Evolutionary conservation across 768 basidiomycete genomes (phyloP), one percentile per base, ranked within the genome.

Genomic region (Trametes punicea): DNA sequence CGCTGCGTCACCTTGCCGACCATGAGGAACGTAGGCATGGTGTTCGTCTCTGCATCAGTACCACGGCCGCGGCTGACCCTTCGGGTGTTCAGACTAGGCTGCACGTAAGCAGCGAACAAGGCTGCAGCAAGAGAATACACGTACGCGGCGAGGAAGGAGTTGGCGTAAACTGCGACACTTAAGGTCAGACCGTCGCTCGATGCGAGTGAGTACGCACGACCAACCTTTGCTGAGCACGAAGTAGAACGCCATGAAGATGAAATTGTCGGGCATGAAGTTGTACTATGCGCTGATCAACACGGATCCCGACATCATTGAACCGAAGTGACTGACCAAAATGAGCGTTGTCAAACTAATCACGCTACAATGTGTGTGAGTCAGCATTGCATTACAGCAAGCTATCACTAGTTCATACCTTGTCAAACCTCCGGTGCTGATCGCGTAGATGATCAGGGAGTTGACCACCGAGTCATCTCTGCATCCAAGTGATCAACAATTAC

Each of bases 141-240:
- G 48, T 64, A 84, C 82, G 85, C 82, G 34, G 85, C 83, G 65
- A 87, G 71, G 68, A 84, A 76, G n/a, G 84, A 85, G 46, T 82
- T 78, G 0, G 77, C 81, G 59, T 85, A 83, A n/a, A 85, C 83
- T 84, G 49, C 44, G 55, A 36, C 46, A 26, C 30, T 40, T 47
- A 25, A 25, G 26, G 15, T 59, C 16, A 18, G 40, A 15, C 23
- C 23, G 16, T 15, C 18, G 26, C 41, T 11, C n/a, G 33, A 20
- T 9, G 21, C 29, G 18, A 21, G 4, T 4, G 15, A 31, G 38
- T 13, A 31, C 1, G n/a, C 13, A 30, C 4, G 30, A 68, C 84
- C 61, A 64, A 85, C 85, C 62, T 73, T 88, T 88, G 67, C 81
- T 83, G 31, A 87, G 67, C 46, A 83, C 75, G 57, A 89, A 86